phyloP scores from a whole-genome alignment of 805 yeast genomes.

The Metschnikowia kofuensis region DNA sequence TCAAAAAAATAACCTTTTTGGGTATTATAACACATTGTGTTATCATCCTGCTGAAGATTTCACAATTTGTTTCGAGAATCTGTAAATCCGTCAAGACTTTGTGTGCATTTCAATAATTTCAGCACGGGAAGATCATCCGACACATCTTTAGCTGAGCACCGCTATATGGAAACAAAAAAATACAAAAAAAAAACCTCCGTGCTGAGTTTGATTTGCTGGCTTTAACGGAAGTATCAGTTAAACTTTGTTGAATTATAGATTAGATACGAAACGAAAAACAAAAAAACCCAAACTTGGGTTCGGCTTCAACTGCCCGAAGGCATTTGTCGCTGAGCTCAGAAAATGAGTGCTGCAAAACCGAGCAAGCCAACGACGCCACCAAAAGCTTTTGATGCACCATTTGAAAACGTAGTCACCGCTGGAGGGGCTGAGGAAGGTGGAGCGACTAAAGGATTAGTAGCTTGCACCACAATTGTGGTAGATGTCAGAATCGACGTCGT shows the following conservation, averaged over 20 bases:
- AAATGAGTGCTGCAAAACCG: slow-evolving; percentile 13
- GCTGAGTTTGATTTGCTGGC: too few species aligned
- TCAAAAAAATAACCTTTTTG: too few species aligned
- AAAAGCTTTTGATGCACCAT: slow-evolving; percentile 37
- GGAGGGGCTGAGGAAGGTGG: neutral
- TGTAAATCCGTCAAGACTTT: too few species aligned
- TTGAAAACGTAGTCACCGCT: slow-evolving; percentile 10
- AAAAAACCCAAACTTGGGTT: neutral
- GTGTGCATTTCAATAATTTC: too few species aligned
- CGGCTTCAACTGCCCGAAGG: neutral
- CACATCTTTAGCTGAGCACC: too few species aligned
- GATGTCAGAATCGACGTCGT: neutral
- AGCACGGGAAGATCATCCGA: too few species aligned
- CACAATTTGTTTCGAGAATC: too few species aligned
- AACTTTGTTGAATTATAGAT: neutral
- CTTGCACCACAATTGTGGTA: neutral
- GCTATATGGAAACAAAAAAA: too few species aligned
- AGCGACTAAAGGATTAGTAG: neutral
- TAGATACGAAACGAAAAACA: neutral
- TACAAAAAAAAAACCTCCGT: too few species aligned
- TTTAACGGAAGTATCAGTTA: too few species aligned
- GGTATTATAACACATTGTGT: too few species aligned
- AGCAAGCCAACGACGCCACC: slow-evolving; percentile 13
- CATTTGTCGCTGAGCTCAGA: neutral
- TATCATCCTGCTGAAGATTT: too few species aligned